phyloP scores from a whole-genome alignment of 805 yeast genomes.

The Candida insectalens region DNA sequence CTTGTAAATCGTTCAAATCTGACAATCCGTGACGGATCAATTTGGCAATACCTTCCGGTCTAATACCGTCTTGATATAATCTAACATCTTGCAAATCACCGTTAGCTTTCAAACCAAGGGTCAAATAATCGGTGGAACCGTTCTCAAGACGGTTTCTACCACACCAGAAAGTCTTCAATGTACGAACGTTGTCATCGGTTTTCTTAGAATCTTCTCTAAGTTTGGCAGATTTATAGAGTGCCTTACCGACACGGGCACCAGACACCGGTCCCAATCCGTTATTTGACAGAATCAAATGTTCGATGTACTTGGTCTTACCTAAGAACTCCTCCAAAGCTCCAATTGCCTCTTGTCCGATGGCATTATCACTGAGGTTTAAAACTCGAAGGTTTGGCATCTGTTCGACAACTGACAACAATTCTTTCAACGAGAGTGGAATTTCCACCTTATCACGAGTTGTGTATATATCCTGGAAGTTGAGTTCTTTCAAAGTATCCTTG shows the following conservation, averaged over 20 bases:
- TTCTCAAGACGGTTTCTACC: constrained; percentile 96
- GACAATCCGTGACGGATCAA: constrained; percentile 66
- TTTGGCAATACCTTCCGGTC: constrained; percentile 83
- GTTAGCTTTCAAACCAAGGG: constrained; percentile 80
- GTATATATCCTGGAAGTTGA: constrained; percentile 85
- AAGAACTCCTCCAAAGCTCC: constrained; percentile 78
- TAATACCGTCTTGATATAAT: constrained; percentile 92
- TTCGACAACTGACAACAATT: constrained; percentile 64
- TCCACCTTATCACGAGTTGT: constrained; percentile 94
- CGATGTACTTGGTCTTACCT: constrained; percentile 64
- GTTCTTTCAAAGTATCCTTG: constrained; percentile 44
- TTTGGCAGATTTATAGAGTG: constrained; percentile 68
- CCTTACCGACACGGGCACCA: constrained; percentile 87
- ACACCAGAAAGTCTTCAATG: constrained; percentile 81
- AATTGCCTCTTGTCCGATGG: constrained; percentile 92
- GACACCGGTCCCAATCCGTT: constrained; percentile 99
- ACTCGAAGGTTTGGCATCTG: constrained; percentile 59
- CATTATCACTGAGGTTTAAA: constrained; percentile 86
- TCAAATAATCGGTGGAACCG: constrained; percentile 80
- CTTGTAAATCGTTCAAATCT: constrained; percentile 47
- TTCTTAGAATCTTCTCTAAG: constrained; percentile 20
- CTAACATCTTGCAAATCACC: constrained; percentile 54
- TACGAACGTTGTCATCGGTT: constrained; percentile 23
- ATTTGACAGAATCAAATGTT: constrained; percentile 82
- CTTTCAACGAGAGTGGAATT: constrained; percentile 74